phyloP scores from a whole-genome alignment of 1,139 yeast genomes.

The Yamadazyma diddensiae region DNA sequence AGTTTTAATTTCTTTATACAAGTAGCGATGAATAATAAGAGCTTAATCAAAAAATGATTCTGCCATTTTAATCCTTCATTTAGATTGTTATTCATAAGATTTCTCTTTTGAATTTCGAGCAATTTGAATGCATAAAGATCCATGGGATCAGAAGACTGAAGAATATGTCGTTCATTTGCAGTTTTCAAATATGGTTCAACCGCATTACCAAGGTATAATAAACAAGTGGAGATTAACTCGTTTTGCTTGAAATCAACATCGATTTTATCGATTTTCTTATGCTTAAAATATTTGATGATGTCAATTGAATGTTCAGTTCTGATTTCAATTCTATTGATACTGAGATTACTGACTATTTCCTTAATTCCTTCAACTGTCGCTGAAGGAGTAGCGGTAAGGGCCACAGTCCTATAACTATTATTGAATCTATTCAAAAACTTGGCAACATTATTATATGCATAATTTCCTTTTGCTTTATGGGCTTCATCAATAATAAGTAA shows the following conservation, averaged over 20 bases:
- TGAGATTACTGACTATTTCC: slow-evolving; percentile 68
- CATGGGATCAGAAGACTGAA: slow-evolving; percentile 62
- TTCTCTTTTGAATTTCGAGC: slow-evolving; percentile 62
- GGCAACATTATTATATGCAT: slow-evolving; percentile 83
- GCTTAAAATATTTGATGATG: slow-evolving; percentile 73
- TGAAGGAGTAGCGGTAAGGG: slow-evolving; percentile 95
- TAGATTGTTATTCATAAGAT: slow-evolving; percentile 48
- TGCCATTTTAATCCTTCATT: slow-evolving; percentile 75
- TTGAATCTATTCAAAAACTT: slow-evolving; percentile 62
- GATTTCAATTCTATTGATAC: slow-evolving; percentile 75
- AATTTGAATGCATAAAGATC: slow-evolving; percentile 71
- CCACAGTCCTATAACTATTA: slow-evolving; percentile 68
- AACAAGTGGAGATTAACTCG: slow-evolving; percentile 43
- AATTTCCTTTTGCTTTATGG: slow-evolving; percentile 87
- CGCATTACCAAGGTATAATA: slow-evolving; percentile 49
- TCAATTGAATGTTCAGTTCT: slow-evolving; percentile 85
- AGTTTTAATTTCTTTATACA: slow-evolving; percentile 64
- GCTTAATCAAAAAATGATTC: slow-evolving; percentile 55
- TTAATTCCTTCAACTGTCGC: slow-evolving; percentile 87
- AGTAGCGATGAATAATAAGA: slow-evolving; percentile 75
- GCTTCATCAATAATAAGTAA: slow-evolving; percentile 93
- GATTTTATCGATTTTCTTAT: slow-evolving; percentile 60
- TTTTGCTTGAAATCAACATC: slow-evolving; percentile 56
- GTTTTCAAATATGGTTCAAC: slow-evolving; percentile 60
- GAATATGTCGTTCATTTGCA: slow-evolving; percentile 62